Evolutionary conservation across 768 basidiomycete genomes (phyloP).

Genomic region (Boletus rubroflammeus): DNA sequence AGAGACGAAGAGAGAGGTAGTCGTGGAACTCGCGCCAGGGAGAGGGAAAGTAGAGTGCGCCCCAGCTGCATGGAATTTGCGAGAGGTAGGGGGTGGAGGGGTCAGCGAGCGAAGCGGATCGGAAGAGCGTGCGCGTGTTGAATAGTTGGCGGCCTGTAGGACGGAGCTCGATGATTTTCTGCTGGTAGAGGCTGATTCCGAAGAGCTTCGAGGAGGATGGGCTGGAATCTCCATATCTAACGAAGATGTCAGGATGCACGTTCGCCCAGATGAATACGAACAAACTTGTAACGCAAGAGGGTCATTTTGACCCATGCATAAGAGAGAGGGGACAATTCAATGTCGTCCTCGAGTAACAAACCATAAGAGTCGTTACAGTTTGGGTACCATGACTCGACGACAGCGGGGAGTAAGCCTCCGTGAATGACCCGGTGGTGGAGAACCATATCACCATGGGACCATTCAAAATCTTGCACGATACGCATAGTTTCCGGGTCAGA

Average conservation of each 20-base stretch:
- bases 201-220: constrained; percentile 51
- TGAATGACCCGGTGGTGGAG: constrained; percentile 73
- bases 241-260: background rate
- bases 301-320: constrained; percentile 84
- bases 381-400: constrained; percentile 91
- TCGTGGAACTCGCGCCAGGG: constrained; percentile 85
- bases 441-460: constrained; percentile 58
- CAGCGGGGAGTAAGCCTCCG: constrained; percentile 75
- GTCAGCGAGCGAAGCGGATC: constrained; percentile 34
- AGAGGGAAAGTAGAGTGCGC: constrained; percentile 85
- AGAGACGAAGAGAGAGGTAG: constrained; percentile 70
- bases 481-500: constrained; percentile 58
- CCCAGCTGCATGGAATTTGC: constrained; percentile 89
- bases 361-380: constrained; percentile 69
- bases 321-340: constrained; percentile 80
- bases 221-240: constrained; percentile 51
- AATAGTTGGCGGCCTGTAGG: constrained; percentile 65
- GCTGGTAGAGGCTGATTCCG: constrained; percentile 84
- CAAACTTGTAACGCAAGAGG: constrained; percentile 70
- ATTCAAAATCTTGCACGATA: constrained; percentile 47
- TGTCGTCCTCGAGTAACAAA: constrained; percentile 79
- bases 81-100: constrained; percentile 73
- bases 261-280: background rate
- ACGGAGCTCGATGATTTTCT: constrained; percentile 73
- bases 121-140: constrained; percentile 60